These are phyloP conservation scores for Talaromyces sp. DNA, from an alignment of 2,329 filamentous ascomycete genomes.

Conservation along the genomic window DNA sequence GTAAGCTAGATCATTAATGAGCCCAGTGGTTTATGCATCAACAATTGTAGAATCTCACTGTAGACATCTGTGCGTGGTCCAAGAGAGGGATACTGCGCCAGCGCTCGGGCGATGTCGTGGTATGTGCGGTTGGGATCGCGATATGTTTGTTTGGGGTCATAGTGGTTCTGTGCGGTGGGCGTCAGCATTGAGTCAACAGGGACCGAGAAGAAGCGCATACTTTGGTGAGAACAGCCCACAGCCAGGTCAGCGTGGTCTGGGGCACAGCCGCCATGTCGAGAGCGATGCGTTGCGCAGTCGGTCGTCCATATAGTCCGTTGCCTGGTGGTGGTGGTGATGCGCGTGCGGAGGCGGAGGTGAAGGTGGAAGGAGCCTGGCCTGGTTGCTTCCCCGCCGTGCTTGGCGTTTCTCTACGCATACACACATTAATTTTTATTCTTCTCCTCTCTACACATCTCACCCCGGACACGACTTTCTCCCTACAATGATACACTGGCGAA, in stretches of 20 bases:
- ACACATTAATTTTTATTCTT: too few species aligned
- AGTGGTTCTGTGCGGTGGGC: slow-evolving; percentile 25
- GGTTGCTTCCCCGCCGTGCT: not conserved
- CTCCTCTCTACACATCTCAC: too few species aligned
- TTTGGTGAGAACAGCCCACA: slow-evolving; percentile 82
- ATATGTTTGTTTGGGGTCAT: slow-evolving; percentile 65
- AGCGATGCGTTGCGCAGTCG: not conserved
- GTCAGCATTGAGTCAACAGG: not conserved
- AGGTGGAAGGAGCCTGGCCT: not conserved
- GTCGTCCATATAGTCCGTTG: not conserved
- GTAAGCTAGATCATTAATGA: slow-evolving; percentile 55
- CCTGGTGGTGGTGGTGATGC: not conserved
- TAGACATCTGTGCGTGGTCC: slow-evolving; percentile 89
- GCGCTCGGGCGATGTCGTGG: slow-evolving; percentile 77
- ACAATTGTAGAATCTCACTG: slow-evolving; percentile 54
- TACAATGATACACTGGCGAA: too few species aligned
- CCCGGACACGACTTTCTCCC: too few species aligned
- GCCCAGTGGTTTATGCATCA: slow-evolving; percentile 14
- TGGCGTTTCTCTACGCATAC: not conserved
- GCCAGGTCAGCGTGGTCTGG: slow-evolving; percentile 88
- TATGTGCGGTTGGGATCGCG: slow-evolving; percentile 89
- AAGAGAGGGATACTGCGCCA: slow-evolving; percentile 73
- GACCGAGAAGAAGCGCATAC: slow-evolving; percentile 38
- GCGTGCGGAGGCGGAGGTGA: not conserved
- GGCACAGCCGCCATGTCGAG: slow-evolving; percentile 60